phyloP scores from a whole-genome alignment of 2,329 filamentous ascomycete genomes.

The Hypomyces perniciosus region DNA sequence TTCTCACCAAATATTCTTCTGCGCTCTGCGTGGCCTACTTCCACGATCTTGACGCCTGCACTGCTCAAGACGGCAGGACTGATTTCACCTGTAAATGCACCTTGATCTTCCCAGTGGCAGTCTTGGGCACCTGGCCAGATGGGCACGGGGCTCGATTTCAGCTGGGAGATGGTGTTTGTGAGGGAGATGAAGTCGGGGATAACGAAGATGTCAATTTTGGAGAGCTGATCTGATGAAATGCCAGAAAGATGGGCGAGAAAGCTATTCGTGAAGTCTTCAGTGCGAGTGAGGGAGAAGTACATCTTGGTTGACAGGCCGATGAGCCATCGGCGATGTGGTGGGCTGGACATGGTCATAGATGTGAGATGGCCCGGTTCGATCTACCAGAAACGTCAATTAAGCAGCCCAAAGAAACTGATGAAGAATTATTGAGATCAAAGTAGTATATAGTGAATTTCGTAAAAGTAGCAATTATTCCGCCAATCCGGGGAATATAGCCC shows the following conservation, averaged over 20 bases:
- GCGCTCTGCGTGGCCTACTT: constrained; percentile 77
- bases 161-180: constrained; percentile 41
- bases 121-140: constrained; percentile 69
- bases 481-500: constrained; percentile 2
- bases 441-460: background rate
- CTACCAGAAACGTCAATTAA: background rate
- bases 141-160: constrained; percentile 34
- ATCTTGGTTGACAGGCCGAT: constrained; percentile 73
- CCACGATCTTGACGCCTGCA: constrained; percentile 65
- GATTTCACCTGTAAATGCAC: constrained; percentile 73
- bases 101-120: constrained; percentile 61
- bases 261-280: constrained; percentile 47
- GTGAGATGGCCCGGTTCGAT: background rate
- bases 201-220: constrained; percentile 64
- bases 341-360: constrained; percentile 12
- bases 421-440: background rate
- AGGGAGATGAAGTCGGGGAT: constrained; percentile 73
- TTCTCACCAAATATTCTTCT: constrained; percentile 67
- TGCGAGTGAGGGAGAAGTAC: constrained; percentile 66
- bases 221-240: constrained; percentile 33
- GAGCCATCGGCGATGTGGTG: constrained; percentile 47
- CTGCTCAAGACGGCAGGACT: constrained; percentile 62
- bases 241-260: constrained; percentile 43
- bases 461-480: background rate
- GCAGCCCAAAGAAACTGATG: background rate